Evolutionary conservation across 805 yeast genomes (phyloP), one percentile per base, ranked within the genome.

Genomic region (Ogataea neopini): DNA sequence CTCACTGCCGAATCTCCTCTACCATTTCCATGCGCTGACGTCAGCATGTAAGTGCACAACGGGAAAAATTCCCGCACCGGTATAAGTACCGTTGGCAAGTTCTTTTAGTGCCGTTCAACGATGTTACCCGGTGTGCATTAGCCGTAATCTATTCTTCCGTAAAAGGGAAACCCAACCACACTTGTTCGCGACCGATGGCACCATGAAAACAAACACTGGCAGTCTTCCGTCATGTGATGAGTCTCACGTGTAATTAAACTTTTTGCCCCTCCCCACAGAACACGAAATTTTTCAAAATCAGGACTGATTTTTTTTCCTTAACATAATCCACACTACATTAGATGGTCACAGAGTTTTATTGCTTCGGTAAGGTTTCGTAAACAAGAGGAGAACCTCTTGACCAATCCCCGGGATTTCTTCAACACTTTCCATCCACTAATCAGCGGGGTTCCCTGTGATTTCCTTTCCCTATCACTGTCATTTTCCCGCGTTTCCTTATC

Each of bases 371-470:
- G n/a, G 37, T 28, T 39, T 26, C 34, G 42, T 39, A 39, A 39
- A 39, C 42, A 39, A 26, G 42, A 28, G 42, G 42, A 39, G 42
- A 39, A 15, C 42, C 18, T 32, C 36, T 8, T 8, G 8, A 22
- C 5, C 5, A 22, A 22, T 22, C 4, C n/a, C 18, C 30, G 14
- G 30, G 30, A 28, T 28, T 28, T 28, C 18, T 13, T 30, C 18
- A 30, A 4, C 34, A 11, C 34, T n/a, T n/a, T 34, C 23, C n/a
- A 20, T 34, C 10, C n/a, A 17, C 22, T 34, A 10, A 8, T 4
- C 10, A 18, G 37, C 37, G 37, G 37, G 22, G 37, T 30, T 4
- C 18, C 15, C 8, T 30, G n/a, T 4, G 17, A 13, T n/a, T 8
- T 3, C 18, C 15, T 8, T 30, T 30, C 34, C 9, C n/a, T n/a